Conservation (phyloP, 306 rosid genomes). For the Elaeagnus macrophylla region DNA sequence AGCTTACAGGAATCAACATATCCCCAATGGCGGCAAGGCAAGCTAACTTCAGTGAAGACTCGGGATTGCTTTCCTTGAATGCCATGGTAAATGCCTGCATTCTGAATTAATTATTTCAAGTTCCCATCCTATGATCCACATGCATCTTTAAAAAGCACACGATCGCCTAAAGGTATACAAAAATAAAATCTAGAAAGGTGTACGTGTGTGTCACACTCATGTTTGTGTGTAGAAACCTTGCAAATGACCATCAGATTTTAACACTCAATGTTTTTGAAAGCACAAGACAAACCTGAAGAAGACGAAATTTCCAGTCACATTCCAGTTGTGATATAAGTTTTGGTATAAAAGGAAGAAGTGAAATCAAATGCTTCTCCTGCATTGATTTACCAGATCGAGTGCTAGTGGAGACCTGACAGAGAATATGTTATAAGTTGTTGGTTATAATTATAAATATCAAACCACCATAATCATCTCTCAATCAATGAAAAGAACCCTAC, state of each 20-base stretch:
- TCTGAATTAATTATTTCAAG: neutral
- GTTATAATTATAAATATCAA: no score
- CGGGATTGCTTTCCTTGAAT: conserved; percentile 68
- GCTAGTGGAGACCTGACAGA: conserved; percentile 35
- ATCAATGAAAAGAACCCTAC: neutral
- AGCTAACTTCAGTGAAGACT: conserved; percentile 54
- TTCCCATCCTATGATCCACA: conserved; percentile 10
- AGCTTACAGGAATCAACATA: conserved; percentile 69
- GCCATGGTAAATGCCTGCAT: conserved; percentile 65
- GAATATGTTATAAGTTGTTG: conserved; percentile 10
- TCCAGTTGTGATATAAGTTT: conserved; percentile 44
- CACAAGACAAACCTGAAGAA: conserved; percentile 62
- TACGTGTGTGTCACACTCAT: no score
- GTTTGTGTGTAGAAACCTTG: no score
- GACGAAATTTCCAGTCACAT: conserved; percentile 49
- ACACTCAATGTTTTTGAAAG: neutral
- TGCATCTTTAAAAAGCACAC: conserved; percentile 6
- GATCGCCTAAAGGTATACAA: neutral
- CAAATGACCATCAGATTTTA: no score
- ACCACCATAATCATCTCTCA: neutral
- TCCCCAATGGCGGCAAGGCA: conserved; percentile 63
- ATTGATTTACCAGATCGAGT: conserved; percentile 38
- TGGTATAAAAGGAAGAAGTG: conserved; percentile 71
- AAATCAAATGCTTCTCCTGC: conserved; percentile 51
- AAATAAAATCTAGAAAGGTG: neutral